Evolutionary conservation across 805 yeast species (phyloP), one percentile per base, ranked within the genome.

Genomic region (Priceomyces carsonii): DNA sequence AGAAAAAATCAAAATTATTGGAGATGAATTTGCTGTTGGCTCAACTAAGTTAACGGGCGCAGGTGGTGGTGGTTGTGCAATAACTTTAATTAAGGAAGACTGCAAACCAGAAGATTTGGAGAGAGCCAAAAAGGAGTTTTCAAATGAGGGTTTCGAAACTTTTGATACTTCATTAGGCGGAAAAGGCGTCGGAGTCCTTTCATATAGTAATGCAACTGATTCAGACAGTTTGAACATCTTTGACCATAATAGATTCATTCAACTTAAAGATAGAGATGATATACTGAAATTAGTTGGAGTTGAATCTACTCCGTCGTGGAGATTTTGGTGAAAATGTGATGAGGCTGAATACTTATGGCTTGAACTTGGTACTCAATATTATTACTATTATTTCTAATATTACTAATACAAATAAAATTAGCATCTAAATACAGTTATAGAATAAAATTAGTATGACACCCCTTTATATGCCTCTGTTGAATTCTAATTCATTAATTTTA

Each of bases 61-160:
- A 0, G 99, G 99, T 22, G 99, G 99, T 14, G 99, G 99, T 33
- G 99, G 99, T 2, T 93, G 99, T 68, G 95, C 98, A 8, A 83
- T 93, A 37, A 93, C 98, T 0, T 62, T 93, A 24, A 68, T 90
- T 10, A 66, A 75, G 31, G 79, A 74, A 26, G 68, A 64, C 2
- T 61, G 57, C 1, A 47, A 49, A 1, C 67, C 58, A 13, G 55
- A 47, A 2, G 59, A 54, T 3, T 55, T 75, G 6, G 57, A 65
- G 8, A 53, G 61, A 3, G 69, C 72, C 15, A 55, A 59, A 4
- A 26, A 36, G 1, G 62, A 60, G 38, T 71, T 75, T 32, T 55
- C 54, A 2, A 42, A 49, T 0, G 63, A 69, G 32, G 85, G 86
- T 0, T 90, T 75, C 56, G 85, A 83, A 52, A 79, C 88, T 8